Base-by-base conservation (phyloP, 139 green algal species). In the Penium margaritaceum region DNA sequence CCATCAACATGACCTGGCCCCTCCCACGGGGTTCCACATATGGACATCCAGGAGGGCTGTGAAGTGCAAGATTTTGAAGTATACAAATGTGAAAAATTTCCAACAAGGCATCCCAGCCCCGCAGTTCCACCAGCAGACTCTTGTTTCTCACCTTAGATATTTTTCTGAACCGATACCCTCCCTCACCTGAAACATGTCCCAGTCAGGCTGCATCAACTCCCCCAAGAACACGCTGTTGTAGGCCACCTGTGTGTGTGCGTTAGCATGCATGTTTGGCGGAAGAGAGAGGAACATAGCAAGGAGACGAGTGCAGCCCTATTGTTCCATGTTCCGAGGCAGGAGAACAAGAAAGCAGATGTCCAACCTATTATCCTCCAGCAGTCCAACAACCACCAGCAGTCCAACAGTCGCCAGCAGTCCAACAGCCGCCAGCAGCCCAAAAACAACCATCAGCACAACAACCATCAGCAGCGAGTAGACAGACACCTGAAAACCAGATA, bases 161-260 rank as follows among this genome's bases (percentile, higher is more conserved):
- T n/a, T n/a, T n/a, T n/a, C n/a, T n/a, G n/a, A 70, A 72, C 57
- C 29, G 67, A 34, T 15, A 27, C 2, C 66, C 2, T 19, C 2
- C 24, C 47, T 43, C 19, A 38, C 55, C n/a, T 84, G 79, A 35
- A 85, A 85, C 79, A 85, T 85, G 70, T 85, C 79, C 79, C 79
- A 85, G 53, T 85, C 79, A 15, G 70, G 70, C 0, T 76, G 21
- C 24, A 76, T 62, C 4, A 85, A 58, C 39, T 83, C 79, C 27
- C 83, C 82, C 46, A 93, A 44, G 79, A 93, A 91, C 32, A 92
- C 15, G 44, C 47, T 72, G 63, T 82, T 85, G 32, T 85, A 85
- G 5, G 70, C 72, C 32, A 80, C 57, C 44, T 72, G 64, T 34
- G 19, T 17, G 66, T 60, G 15, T 33, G 30, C n/a, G 38, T 24